These are phyloP conservation scores for Salix koriyanagi DNA, from an alignment of 345 rosid genomes.

Conservation along the genomic window DNA sequence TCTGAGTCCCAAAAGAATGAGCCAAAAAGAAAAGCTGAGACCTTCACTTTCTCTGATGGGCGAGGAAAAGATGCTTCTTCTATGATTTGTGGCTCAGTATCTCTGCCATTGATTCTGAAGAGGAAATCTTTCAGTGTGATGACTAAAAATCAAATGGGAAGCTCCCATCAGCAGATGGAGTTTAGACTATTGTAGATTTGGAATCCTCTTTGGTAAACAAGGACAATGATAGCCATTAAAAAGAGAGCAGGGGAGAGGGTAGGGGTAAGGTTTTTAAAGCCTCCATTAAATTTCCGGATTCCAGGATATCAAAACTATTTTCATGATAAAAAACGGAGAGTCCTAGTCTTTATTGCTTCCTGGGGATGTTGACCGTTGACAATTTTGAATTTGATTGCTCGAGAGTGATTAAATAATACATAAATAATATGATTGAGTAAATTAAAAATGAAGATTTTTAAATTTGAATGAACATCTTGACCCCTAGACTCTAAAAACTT, in stretches of 20 bases:
- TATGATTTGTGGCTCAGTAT: slow-evolving; percentile 27
- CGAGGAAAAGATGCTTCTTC: slow-evolving; percentile 29
- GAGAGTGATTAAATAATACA: not conserved
- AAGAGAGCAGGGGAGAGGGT: slow-evolving; percentile 12
- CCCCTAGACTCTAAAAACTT: not conserved
- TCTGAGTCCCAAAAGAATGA: slow-evolving; percentile 13
- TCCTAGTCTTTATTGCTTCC: not conserved
- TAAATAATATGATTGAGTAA: not conserved
- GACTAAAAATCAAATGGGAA: slow-evolving; percentile 8
- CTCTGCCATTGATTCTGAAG: slow-evolving; percentile 28
- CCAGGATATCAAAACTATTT: slow-evolving; percentile 19
- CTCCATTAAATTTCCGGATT: slow-evolving; percentile 9
- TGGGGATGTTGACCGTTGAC: not conserved
- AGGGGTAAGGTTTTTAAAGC: not conserved
- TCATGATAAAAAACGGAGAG: slow-evolving; percentile 1
- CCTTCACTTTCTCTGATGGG: slow-evolving; percentile 22
- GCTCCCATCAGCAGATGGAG: not conserved
- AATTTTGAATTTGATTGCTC: not conserved
- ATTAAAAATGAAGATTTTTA: not conserved
- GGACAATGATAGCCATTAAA: slow-evolving; percentile 15
- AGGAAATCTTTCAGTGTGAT: slow-evolving; percentile 8
- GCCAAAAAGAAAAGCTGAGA: slow-evolving; percentile 24
- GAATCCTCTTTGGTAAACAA: slow-evolving; percentile 23
- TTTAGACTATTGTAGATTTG: slow-evolving; percentile 19
- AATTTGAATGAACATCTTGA: slow-evolving; percentile 5